Evolutionary conservation across 2,329 filamentous ascomycete genomes (phyloP), one percentile per base, ranked within the genome.

Genomic region (Fusarium sublunatum): DNA sequence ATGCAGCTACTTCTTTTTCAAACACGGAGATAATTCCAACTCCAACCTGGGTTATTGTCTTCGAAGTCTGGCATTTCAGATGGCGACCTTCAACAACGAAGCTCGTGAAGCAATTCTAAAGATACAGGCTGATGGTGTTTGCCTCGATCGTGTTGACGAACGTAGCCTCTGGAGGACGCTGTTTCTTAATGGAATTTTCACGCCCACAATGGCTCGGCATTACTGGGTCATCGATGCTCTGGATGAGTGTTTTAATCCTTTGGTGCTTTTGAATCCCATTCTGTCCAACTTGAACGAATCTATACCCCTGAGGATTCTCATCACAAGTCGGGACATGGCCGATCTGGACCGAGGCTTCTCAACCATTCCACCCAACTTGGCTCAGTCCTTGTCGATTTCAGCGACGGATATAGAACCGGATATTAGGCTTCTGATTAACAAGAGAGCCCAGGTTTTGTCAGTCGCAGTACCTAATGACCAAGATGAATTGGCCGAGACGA

Each of bases 151-250:
- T 65, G 29, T 63, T 65, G 9, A 65, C 68, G 26, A 56, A 78
- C 8, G 75, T 73, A 55, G 60, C 61, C 9, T 65, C 70, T 28
- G 35, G 7, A 51, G 6, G 22, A 48, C 5, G 69, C 74, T 65
- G 7, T 65, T 63, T 35, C n/a, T 53, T 6, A 41, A 42, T 36
- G 52, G 59, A 3, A 59, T 65, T n/a, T 54, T 65, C 13, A 36
- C 31, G 19, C 5, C 42, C 8, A 34, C 38, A 36, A 59, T 46
- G 35, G 45, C 46, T 41, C 52, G 35, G 1, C 22, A 79, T 3
- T 79, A 76, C 58, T 76, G 74, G 75, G 62, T 64, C n/a, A 61
- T 64, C 12, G 63, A 66, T 44, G 63, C 43, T 15, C 53, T 66
- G 7, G 63, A 66, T 44, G 63, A 66, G 36, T 64, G 56, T 36